Conservation (phyloP, 345 rosid species). For the Brassica cretica region DNA sequence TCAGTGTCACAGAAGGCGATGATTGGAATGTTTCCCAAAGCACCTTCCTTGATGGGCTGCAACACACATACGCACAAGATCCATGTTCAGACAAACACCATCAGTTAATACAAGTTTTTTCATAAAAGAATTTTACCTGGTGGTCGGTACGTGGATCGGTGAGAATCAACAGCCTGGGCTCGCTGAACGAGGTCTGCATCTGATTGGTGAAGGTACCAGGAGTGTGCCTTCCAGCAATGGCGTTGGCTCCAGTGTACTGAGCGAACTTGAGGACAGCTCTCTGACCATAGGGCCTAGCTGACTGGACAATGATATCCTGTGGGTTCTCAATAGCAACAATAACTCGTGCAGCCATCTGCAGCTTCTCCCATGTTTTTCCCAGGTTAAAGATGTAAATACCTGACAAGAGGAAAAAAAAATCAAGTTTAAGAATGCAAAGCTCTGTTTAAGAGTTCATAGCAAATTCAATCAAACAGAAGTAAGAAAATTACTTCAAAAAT, state of each 20-base stretch:
- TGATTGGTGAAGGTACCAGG: conserved; percentile 98
- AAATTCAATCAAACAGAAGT: background rate
- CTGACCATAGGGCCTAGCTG: conserved; percentile 98
- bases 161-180: conserved; percentile 81
- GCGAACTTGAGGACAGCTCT: conserved; percentile 93
- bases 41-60: conserved; percentile 96
- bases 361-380: conserved; percentile 93
- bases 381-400: conserved; percentile 90
- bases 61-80: conserved; percentile 13
- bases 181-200: conserved; percentile 86
- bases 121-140: conserved; percentile 50
- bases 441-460: background rate
- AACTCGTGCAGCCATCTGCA: conserved; percentile 76
- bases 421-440: background rate
- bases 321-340: conserved; percentile 89
- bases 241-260: conserved; percentile 85
- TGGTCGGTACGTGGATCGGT: conserved; percentile 97
- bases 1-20: conserved; percentile 97
- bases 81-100: background rate
- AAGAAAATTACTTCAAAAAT: background rate
- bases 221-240: conserved; percentile 97
- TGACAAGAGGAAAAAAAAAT: conserved; percentile 13
- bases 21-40: conserved; percentile 92
- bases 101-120: background rate
- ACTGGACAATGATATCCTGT: conserved; percentile 88